Evolutionary conservation across 331 rosid species (phyloP), one percentile per base, ranked within the genome.

Genomic region (Acacia pycnantha): DNA sequence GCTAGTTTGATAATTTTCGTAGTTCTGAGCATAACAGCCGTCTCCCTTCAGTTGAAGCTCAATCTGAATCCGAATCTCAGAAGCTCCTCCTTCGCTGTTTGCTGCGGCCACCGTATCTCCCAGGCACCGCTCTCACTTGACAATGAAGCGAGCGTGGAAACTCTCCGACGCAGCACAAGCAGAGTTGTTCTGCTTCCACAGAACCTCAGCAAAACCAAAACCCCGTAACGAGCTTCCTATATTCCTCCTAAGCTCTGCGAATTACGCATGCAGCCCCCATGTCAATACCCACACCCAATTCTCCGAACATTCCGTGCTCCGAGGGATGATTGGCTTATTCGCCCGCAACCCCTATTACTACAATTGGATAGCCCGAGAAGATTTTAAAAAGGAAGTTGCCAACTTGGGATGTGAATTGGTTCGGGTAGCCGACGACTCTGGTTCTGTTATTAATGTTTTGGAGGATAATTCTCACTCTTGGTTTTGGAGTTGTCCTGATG

Each of bases 121-220:
- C 6, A 27, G 51, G 69, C 83, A 16, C 74, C 44, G 21, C 13
- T 50, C 5, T 77, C 82, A 2, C 43, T 65, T 21, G 14, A 65
- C 77, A 73, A 92, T 94, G 98, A 92, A 83, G 82, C 93, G 89
- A 41, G 78, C 70, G 11, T 88, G 88, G 88, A 85, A 83, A 78
- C 84, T 92, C 81, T 86, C 90, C 10, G 86, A 85, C 71, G 87
- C 82, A 47, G 86, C 82, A 35, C 86, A 82, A 78, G 82, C 83
- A 3, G 90, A 86, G 67, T 65, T 78, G 11, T 51, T 78, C 58
- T 66, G 73, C 84, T 77, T 69, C 82, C 70, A 59, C 67, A 68
- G 61, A 62, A 24, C 66, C 80, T 73, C 83, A 33, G 33, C 80
- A 12, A 83, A 54, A 0, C 84, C 77, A 67, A 81, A 82, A 77